A percentile compares a stretch with the other conserved stretches of the same genome.
Conservation (phyloP, 768 basidiomycete species). For the Pilatotrama ljubarskyi region DNA sequence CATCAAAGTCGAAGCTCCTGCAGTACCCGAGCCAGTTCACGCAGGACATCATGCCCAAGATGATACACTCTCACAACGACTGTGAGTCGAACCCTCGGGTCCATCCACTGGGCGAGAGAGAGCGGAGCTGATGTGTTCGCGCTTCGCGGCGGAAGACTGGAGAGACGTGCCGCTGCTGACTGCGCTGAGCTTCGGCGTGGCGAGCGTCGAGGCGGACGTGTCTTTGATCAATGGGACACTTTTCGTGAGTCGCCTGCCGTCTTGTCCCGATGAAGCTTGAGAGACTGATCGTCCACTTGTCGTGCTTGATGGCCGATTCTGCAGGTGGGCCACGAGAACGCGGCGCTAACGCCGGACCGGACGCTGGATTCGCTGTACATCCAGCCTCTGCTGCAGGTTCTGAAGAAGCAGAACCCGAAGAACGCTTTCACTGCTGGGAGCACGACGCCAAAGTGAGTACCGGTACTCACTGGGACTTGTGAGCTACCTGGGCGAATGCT, state of each 20-base stretch:
- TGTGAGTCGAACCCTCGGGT: conserved; percentile 37
- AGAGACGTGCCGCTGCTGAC: conserved; percentile 50
- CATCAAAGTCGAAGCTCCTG: conserved; percentile 40
- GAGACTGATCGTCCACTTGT: too few relatives aligned
- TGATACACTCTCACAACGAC: conserved; percentile 57
- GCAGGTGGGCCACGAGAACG: conserved; percentile 48
- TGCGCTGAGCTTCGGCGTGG: conserved; percentile 49
- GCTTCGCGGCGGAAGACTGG: conserved; percentile 41
- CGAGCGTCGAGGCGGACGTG: conserved; percentile 57
- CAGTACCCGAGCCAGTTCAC: conserved; percentile 50
- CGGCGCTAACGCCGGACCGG: conserved; percentile 42
- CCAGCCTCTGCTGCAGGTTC: conserved; percentile 44
- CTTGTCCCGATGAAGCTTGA: too few relatives aligned
- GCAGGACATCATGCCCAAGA: conserved; percentile 46
- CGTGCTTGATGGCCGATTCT: neutral
- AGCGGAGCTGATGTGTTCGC: neutral
- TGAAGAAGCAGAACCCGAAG: conserved; percentile 44
- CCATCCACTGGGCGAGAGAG: too few relatives aligned
- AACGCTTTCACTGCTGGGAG: conserved; percentile 42
- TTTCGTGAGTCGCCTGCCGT: conserved; percentile 33
- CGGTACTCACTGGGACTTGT: neutral
- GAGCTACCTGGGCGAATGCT: neutral
- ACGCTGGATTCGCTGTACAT: conserved; percentile 51
- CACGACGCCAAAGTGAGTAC: conserved; percentile 42
- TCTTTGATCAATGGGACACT: conserved; percentile 47